These are phyloP conservation scores for Biscogniauxia sp. DNA, from an alignment of 2,329 filamentous ascomycete species.

Conservation along the genomic window DNA sequence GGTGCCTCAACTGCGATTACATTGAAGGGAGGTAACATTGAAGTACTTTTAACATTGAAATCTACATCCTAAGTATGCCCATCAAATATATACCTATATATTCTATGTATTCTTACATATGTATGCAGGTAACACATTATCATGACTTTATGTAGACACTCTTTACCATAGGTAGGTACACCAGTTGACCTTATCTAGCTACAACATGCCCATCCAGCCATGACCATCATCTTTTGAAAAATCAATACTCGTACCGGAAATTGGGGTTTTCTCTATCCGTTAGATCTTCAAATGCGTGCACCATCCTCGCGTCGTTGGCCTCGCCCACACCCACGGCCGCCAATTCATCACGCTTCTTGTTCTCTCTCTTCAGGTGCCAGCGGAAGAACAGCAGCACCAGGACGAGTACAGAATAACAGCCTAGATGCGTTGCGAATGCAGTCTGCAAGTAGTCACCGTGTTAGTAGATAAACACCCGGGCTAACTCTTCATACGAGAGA, in stretches of 20 bases:
- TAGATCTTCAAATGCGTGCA: constrained; percentile 35
- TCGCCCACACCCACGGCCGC: constrained; percentile 28
- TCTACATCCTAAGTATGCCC: too few species aligned
- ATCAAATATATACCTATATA: too few species aligned
- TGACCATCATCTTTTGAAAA: too few species aligned
- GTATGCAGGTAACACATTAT: too few species aligned
- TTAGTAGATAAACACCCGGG: neutral
- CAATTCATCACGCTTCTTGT: constrained; percentile 39
- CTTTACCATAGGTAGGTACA: too few species aligned
- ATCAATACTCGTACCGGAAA: constrained; percentile 34
- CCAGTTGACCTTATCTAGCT: too few species aligned
- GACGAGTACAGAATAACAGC: constrained; percentile 63
- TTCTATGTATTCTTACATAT: too few species aligned
- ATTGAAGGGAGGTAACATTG: too few species aligned
- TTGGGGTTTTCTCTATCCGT: constrained; percentile 36
- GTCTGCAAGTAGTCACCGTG: constrained; percentile 34
- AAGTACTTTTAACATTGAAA: too few species aligned
- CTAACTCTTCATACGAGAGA: neutral
- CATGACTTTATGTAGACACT: too few species aligned
- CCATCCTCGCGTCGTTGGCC: constrained; percentile 26
- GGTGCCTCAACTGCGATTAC: too few species aligned
- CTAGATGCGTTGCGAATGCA: constrained; percentile 67
- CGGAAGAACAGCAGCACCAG: constrained; percentile 56
- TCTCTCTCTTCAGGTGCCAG: constrained; percentile 56
- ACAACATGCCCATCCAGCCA: neutral